Percentiles rank a stretch among this genome's conserved stretches.
These are phyloP conservation scores for Comarum palustre DNA, from an alignment of 306 rosid genomes.

Conservation along the genomic window DNA sequence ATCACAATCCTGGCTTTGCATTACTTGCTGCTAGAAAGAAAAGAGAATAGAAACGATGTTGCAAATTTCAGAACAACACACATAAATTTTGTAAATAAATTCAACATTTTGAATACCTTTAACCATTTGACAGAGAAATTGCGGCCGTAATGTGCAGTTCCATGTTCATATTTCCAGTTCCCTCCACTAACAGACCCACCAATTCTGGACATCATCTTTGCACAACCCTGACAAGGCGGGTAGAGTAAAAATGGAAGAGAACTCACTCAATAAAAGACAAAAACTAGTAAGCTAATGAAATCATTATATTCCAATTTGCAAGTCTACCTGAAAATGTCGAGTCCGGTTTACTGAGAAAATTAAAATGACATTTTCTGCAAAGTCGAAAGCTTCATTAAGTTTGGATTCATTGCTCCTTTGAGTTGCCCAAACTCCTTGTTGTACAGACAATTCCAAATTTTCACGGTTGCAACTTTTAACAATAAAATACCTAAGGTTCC, in stretches of 20 bases:
- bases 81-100: background rate
- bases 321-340: slow-evolving; percentile 89
- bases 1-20: background rate
- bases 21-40: background rate
- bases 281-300: background rate
- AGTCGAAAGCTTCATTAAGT: slow-evolving; percentile 96
- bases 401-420: slow-evolving; percentile 99
- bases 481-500: slow-evolving; percentile 88
- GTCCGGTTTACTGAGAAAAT: slow-evolving; percentile 98
- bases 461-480: slow-evolving; percentile 99
- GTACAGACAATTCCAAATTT: slow-evolving; percentile 98
- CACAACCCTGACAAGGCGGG: slow-evolving; percentile 74
- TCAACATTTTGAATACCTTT: slow-evolving; percentile 48
- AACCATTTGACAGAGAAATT: slow-evolving; percentile 95
- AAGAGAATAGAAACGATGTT: background rate
- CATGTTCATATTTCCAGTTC: slow-evolving; percentile 99
- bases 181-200: slow-evolving; percentile 98
- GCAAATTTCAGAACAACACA: background rate
- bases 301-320: slow-evolving; percentile 2
- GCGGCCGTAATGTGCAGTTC: slow-evolving; percentile 97
- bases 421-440: slow-evolving; percentile 99
- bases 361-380: slow-evolving; percentile 88
- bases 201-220: slow-evolving; percentile 97
- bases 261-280: background rate
- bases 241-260: slow-evolving; percentile 6